Evolutionary conservation across 1,139 yeast genomes (phyloP), one percentile per base, ranked within the genome.

Genomic region (Protomyces pachydermus): DNA sequence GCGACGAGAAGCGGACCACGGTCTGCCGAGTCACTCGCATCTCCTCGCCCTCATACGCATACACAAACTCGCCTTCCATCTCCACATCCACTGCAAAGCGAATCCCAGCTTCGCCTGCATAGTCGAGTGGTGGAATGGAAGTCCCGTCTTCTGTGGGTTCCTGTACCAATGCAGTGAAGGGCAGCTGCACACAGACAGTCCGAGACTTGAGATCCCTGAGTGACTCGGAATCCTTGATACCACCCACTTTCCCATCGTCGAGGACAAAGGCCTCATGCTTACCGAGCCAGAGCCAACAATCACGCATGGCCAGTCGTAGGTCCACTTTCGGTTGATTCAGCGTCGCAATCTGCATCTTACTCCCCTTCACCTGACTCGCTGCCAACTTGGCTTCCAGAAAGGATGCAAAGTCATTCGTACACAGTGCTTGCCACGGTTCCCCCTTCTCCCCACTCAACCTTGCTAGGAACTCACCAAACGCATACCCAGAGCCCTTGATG

Each of bases 241-340:
- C 61, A 3, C 61, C 61, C 38, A 57, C 48, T 23, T 57, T 48
- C 5, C 61, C 61, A 10, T 32, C n/a, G 12, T 34, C 25, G n/a
- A 46, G 38, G 25, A 45, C 55, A 20, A 57, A 57, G 6, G 23
- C 28, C 3, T 39, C 38, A 0, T 42, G 35, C 3, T 39, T 39
- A 28, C 61, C 61, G 9, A 57, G 25, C 32, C 51, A 57, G 42
- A 57, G 39, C 61, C 61, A 57, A 23, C 55, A 53, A 38, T 57
- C 61, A 10, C 61, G 54, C 28, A 57, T 57, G 8, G 61, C 34
- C 35, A 57, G 48, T 10, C 14, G 20, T 20, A 42, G 6, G 14
- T 42, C 25, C 23, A 18, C 48, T 6, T n/a, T 18, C 25, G 20
- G 16, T n/a, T 12, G 16, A 9, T 42, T 10, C 25, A 16, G 10